Evolutionary conservation across 2,329 filamentous ascomycete genomes (phyloP), one percentile per base, ranked within the genome.

Genomic region (Helotiales sp.): DNA sequence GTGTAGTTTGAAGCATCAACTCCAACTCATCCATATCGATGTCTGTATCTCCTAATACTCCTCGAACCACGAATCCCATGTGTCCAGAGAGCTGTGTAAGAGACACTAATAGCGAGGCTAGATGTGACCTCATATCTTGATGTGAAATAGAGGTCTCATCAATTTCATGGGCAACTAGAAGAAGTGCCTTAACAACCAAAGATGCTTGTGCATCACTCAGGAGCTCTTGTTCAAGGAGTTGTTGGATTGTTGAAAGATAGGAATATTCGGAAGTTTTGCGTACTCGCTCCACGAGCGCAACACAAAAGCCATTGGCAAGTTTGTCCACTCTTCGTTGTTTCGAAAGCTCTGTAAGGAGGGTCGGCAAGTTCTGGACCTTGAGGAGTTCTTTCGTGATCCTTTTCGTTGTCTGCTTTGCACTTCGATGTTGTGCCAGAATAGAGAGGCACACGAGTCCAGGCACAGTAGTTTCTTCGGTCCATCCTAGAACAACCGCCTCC

Each of bases 401-500:
- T 74, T 84, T 86, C 0, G 92, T 90, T 65, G 97, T 84, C 69
- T 87, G 86, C 68, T 88, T 86, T 3, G 89, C 86, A 2, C 88
- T 88, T 76, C 92, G 89, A 78, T 93, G 90, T 76, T 97, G 92
- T 1, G 93, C 91, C 49, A 98, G 82, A 22, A 97, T 89, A 3
- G 92, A 89, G 62, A 98, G 80, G 75, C 92, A 96, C 13, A 93
- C 88, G 0, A 97, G 83, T 11, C 90, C 93, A 17, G 92, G 87
- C 20, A 88, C 85, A 1, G 90, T 79, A 0, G 92, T 96, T 68
- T 93, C 90, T 50, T 83, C 80, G 1, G 88, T 91, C 89, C 93
- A 96, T 8, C 91, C 92, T 30, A 85, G 81, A 8, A 91, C 90
- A 37, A 97, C 87, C 70, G 94, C 93, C 74, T 97, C 92, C 93